Evolutionary conservation across 305 asterid species (phyloP).

Genomic region (Solanum chacoense): DNA sequence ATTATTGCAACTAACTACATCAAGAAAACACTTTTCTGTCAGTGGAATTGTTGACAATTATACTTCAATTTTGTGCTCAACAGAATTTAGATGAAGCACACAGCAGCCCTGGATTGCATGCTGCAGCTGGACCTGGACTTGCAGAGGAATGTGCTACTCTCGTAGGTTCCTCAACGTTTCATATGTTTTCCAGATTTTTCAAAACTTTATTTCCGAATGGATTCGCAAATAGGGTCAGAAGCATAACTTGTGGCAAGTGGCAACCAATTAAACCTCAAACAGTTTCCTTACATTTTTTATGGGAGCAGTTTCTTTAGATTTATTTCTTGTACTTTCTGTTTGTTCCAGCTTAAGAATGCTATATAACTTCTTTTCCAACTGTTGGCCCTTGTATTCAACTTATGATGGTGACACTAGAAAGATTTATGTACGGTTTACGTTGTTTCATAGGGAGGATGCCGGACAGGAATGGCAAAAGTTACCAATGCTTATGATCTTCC

Average conservation of each 20-base stretch:
- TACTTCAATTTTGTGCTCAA: conserved; percentile 13
- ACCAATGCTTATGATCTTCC: conserved; percentile 82
- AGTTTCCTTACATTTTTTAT: neutral
- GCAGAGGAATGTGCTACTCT: conserved; percentile 81
- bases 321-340: neutral
- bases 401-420: neutral
- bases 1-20: neutral
- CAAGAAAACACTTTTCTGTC: neutral
- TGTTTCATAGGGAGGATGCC: conserved; percentile 70
- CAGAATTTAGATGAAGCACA: conserved; percentile 92
- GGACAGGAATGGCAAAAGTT: conserved; percentile 92
- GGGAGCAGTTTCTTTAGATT: neutral
- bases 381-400: neutral
- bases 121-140: conserved; percentile 91
- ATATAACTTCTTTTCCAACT: neutral
- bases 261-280: neutral
- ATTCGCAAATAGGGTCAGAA: neutral
- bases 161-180: conserved; percentile 24
- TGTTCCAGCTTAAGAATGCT: neutral
- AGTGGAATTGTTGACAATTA: neutral
- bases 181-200: neutral
- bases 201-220: neutral
- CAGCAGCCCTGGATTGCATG: conserved; percentile 87
- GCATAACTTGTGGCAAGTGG: neutral
- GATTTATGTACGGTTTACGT: conserved; percentile 1